Evolutionary conservation across 176 grass and related monocot genomes (phyloP), one percentile per base, ranked within the genome.

Genomic region (Musa schizocarpa): DNA sequence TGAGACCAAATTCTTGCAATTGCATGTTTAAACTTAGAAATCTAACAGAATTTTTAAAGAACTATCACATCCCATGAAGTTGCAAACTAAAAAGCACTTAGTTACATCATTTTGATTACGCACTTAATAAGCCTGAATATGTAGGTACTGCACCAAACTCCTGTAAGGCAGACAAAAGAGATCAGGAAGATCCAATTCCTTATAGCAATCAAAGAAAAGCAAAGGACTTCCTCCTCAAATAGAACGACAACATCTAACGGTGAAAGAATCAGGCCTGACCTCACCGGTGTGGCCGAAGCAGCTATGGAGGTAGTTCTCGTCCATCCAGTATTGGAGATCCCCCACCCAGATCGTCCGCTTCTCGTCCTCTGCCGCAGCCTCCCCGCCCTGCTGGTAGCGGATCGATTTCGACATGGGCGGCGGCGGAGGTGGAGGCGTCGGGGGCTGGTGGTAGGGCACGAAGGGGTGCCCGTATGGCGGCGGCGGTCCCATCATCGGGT

Each of bases 271-370:
- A 72, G 57, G 52, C 72, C 72, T 16, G 14, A 74, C 72, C 72
- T 74, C 72, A 12, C 72, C 72, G n/a, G 72, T 56, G 53, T 74
- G 72, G 8, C 24, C 54, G 54, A 74, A 74, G 53, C 72, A 74
- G 24, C 54, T 74, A 14, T 58, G 72, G 21, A 74, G 53, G 72
- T 74, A 74, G 23, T 34, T 55, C 16, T 74, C 71, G 21, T 74
- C 71, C 71, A 74, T 74, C 71, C 71, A 74, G 21, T 57, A 74
- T 13, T 55, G 71, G 51, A 74, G 71, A 21, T 74, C 71, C 20
- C 71, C 71, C 21, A 74, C 71, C 71, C 71, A 74, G 53, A 74
- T 74, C 22, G 71, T 74, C 52, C 71, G 52, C 21, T 74, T 74
- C 71, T 74, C 71, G 25, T 74, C 71, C n/a, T 74, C 71, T 9